Evolutionary conservation across 2,329 filamentous ascomycete species (phyloP).

Genomic region (Epichloe gansuensis): DNA sequence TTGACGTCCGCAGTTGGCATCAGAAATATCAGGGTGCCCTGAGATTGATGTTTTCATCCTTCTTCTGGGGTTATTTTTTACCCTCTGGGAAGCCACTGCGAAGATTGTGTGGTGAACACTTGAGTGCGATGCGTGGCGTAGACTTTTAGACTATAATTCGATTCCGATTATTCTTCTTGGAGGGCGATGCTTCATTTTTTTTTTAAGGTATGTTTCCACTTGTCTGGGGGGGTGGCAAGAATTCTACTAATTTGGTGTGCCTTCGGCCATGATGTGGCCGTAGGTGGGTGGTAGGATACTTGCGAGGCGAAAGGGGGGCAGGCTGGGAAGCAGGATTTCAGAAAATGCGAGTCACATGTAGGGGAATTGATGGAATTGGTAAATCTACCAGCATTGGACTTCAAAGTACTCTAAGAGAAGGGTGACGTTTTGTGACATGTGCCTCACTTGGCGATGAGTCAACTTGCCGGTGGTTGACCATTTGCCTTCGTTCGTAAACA

Average conservation of each 20-base stretch:
- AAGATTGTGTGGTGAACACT: slow-evolving; percentile 14
- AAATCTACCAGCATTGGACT: neutral
- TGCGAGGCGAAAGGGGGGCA: neutral
- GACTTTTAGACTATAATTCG: slow-evolving; percentile 12
- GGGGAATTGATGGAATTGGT: too few relatives aligned
- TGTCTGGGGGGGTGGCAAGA: neutral
- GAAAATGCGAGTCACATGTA: neutral
- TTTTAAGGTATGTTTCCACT: slow-evolving; percentile 8
- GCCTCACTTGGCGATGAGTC: neutral
- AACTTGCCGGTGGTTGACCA: neutral
- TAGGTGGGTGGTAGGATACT: neutral
- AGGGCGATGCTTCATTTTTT: slow-evolving; percentile 12
- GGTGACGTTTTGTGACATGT: neutral
- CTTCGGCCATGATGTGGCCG: neutral
- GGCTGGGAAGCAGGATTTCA: neutral
- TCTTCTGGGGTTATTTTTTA: neutral
- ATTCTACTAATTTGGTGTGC: slow-evolving; percentile 5
- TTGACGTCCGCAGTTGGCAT: slow-evolving; percentile 13
- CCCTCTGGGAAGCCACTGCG: slow-evolving; percentile 13
- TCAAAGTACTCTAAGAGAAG: neutral
- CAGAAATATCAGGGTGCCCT: slow-evolving; percentile 12
- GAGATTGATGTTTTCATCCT: neutral
- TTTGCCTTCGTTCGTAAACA: neutral
- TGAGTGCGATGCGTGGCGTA: slow-evolving; percentile 15
- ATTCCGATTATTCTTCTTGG: slow-evolving; percentile 15